phyloP scores from a whole-genome alignment of 805 yeast species.

The Cyberlindnera maclurae region DNA sequence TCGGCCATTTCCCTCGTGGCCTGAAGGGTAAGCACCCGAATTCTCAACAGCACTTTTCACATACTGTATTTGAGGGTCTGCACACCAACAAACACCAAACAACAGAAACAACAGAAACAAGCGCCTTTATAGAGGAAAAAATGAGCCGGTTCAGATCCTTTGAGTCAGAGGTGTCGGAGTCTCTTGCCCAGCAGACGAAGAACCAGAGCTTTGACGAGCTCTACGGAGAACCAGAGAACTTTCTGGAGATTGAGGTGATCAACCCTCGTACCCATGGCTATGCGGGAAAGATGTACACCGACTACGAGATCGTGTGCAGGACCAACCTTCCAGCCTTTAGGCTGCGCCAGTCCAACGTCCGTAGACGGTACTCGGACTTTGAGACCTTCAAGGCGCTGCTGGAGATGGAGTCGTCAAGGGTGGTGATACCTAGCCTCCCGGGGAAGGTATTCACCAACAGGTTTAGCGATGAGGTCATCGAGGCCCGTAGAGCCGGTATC shows the following conservation, averaged over 20 bases:
- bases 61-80: too few species aligned
- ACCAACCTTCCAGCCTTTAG: constrained; percentile 89
- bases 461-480: constrained; percentile 77
- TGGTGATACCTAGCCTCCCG: constrained; percentile 81
- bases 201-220: constrained; percentile 67
- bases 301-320: constrained; percentile 83
- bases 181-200: constrained; percentile 9
- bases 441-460: constrained; percentile 70
- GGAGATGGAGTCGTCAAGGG: constrained; percentile 70
- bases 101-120: not conserved
- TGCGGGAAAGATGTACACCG: constrained; percentile 70
- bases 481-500: constrained; percentile 73
- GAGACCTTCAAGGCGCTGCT: constrained; percentile 70
- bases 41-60: not conserved
- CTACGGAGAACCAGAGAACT: constrained; percentile 92
- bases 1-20: constrained; percentile 4
- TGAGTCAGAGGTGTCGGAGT: constrained; percentile 22
- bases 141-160: constrained; percentile 22
- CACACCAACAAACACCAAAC: too few species aligned
- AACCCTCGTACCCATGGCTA: constrained; percentile 75
- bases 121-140: too few species aligned
- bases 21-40: not conserved
- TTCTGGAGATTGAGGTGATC: constrained; percentile 80
- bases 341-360: constrained; percentile 53
- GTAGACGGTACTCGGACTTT: constrained; percentile 87